phyloP scores from a whole-genome alignment of 2,329 filamentous ascomycete genomes.

The Verticillium dahliae region DNA sequence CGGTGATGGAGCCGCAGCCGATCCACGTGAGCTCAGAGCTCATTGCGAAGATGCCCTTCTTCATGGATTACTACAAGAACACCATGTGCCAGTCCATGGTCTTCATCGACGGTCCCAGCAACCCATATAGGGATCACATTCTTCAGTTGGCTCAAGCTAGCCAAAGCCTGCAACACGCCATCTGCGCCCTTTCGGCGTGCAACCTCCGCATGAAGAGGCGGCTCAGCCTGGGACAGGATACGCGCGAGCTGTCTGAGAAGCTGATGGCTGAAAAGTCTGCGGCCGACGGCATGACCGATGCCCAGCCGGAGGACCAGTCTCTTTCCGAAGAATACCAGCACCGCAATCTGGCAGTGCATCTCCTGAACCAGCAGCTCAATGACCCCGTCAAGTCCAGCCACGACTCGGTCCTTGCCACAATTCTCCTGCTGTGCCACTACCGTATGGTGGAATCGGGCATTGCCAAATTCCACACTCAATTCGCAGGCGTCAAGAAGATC shows the following conservation, averaged over 20 bases:
- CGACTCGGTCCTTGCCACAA: slow-evolving; percentile 81
- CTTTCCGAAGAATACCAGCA: slow-evolving; percentile 80
- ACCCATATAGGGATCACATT: slow-evolving; percentile 81
- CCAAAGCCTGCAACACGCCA: slow-evolving; percentile 82
- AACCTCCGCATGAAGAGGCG: slow-evolving; percentile 81
- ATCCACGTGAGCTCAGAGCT: slow-evolving; percentile 54
- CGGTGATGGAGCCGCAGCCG: slow-evolving; percentile 35
- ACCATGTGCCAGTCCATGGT: slow-evolving; percentile 90
- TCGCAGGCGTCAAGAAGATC: slow-evolving; percentile 88
- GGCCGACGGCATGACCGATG: slow-evolving; percentile 36
- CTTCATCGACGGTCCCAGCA: slow-evolving; percentile 77
- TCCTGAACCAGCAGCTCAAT: slow-evolving; percentile 78
- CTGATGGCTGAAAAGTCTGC: slow-evolving; percentile 37
- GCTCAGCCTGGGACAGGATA: slow-evolving; percentile 53
- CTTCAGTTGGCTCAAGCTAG: slow-evolving; percentile 71
- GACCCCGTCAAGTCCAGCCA: slow-evolving; percentile 69
- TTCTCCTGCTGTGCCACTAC: slow-evolving; percentile 84
- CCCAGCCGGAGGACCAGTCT: slow-evolving; percentile 54
- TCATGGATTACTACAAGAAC: slow-evolving; percentile 90
- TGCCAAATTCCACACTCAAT: slow-evolving; percentile 87
- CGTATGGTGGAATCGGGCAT: slow-evolving; percentile 91
- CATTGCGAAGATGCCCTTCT: slow-evolving; percentile 74
- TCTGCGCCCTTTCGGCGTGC: slow-evolving; percentile 82
- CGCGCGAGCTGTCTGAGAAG: slow-evolving; percentile 43
- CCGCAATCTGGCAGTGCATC: slow-evolving; percentile 68